phyloP scores from a whole-genome alignment of 495 filamentous ascomycete species.

The Aspergillus indologenus region DNA sequence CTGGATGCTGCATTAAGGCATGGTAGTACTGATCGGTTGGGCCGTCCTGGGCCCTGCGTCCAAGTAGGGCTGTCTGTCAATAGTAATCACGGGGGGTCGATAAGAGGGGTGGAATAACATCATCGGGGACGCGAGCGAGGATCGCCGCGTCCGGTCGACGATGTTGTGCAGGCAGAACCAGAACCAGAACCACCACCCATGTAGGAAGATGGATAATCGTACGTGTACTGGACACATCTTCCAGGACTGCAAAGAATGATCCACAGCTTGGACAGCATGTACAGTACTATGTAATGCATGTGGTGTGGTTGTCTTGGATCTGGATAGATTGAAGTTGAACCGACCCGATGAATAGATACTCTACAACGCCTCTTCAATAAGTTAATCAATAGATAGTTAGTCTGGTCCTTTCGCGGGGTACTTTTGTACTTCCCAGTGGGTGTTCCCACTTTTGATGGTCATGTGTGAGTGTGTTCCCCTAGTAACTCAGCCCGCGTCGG shows the following conservation, averaged over 20 bases:
- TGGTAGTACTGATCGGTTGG: not conserved
- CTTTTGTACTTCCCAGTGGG: not conserved
- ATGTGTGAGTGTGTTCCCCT: slow-evolving; percentile 19
- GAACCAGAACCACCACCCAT: not conserved
- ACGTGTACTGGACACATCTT: not conserved
- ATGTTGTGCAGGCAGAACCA: not conserved
- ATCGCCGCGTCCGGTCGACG: not conserved
- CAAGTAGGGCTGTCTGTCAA: not conserved
- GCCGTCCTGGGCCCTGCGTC: not conserved
- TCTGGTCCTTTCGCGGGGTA: slow-evolving; percentile 5
- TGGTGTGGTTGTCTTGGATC: not conserved
- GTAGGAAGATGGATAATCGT: not conserved
- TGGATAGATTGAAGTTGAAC: not conserved
- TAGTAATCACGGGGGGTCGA: not conserved
- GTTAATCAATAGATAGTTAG: too few species aligned
- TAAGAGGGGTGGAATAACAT: not conserved
- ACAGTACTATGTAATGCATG: not conserved
- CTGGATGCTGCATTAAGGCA: not conserved
- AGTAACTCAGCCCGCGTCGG: slow-evolving; percentile 14
- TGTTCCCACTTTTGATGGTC: slow-evolving; percentile 5
- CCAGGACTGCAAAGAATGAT: not conserved
- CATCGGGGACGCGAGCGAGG: not conserved
- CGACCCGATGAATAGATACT: not conserved
- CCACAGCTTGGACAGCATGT: not conserved
- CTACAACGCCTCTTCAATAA: too few species aligned